These are phyloP conservation scores for Xerocomus brunneocitrinus DNA, from an alignment of 768 basidiomycete genomes.

Conservation along the genomic window DNA sequence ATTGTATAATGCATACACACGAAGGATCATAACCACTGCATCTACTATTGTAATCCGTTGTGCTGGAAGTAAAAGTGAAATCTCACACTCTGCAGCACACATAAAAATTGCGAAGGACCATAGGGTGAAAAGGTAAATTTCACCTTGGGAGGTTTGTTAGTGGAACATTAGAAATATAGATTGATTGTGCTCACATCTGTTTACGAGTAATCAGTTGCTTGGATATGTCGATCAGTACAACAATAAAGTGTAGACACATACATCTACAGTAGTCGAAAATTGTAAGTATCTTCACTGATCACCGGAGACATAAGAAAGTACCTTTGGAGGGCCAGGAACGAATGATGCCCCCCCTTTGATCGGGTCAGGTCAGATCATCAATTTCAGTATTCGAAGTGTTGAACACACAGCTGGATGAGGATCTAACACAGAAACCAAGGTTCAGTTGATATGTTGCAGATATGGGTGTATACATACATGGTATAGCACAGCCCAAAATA, in stretches of 20 bases:
- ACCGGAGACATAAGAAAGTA: background rate
- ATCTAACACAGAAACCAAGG: background rate
- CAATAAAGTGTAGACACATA: background rate
- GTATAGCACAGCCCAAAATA: background rate
- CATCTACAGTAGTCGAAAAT: background rate
- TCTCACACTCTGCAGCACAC: background rate
- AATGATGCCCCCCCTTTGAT: background rate
- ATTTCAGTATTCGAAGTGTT: background rate
- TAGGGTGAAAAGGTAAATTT: background rate
- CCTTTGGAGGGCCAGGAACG: background rate
- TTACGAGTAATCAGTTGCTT: background rate
- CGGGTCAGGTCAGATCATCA: background rate
- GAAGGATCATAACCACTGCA: conserved; percentile 1
- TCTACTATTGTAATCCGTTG: background rate
- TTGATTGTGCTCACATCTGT: background rate
- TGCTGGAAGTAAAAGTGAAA: background rate
- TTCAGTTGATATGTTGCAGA: too few species aligned
- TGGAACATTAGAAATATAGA: background rate
- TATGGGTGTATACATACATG: background rate
- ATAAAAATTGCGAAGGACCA: background rate
- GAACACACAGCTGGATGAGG: background rate
- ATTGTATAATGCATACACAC: background rate
- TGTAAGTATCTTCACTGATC: background rate
- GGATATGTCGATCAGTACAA: background rate
- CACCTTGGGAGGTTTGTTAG: too few species aligned